Percentiles rank a stretch among this genome's conserved stretches.
phyloP scores from a whole-genome alignment of 371 early-diverging fungal species.

The Mucor indicus region DNA sequence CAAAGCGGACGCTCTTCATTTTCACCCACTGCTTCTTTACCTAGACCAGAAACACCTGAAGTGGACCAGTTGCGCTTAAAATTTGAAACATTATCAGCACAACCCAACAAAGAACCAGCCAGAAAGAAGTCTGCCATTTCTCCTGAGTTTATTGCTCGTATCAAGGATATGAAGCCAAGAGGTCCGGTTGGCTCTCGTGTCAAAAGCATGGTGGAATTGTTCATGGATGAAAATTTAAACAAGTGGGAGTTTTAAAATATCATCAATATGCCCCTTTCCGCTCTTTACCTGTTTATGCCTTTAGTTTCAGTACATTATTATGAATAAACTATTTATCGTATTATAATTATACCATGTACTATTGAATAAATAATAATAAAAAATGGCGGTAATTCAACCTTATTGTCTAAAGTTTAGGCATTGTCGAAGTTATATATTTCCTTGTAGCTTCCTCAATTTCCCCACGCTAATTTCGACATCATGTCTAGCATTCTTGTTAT shows the following conservation, averaged over 20 bases:
- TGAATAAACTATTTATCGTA: too few relatives aligned
- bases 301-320: too few relatives aligned
- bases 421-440: too few relatives aligned
- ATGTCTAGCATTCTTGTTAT: conserved; percentile 34
- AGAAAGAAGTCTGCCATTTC: conserved; percentile 13
- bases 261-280: too few relatives aligned
- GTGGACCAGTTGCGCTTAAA: conserved; percentile 31
- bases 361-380: too few relatives aligned
- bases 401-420: too few relatives aligned
- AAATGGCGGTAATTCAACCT: too few relatives aligned
- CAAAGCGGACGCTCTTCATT: conserved; percentile 18
- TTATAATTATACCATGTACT: too few relatives aligned
- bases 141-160: conserved; percentile 21
- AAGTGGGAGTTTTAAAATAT: conserved; percentile 37
- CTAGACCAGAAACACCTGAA: conserved; percentile 42
- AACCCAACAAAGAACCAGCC: neutral
- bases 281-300: too few relatives aligned
- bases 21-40: conserved; percentile 26
- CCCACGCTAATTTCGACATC: too few relatives aligned
- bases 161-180: conserved; percentile 39
- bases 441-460: too few relatives aligned
- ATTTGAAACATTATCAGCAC: conserved; percentile 18
- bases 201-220: conserved; percentile 43
- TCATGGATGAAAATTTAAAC: conserved; percentile 46
- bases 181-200: conserved; percentile 33